Evolutionary conservation across 1,139 yeast species (phyloP).

Genomic region (Diutina neorugosa): DNA sequence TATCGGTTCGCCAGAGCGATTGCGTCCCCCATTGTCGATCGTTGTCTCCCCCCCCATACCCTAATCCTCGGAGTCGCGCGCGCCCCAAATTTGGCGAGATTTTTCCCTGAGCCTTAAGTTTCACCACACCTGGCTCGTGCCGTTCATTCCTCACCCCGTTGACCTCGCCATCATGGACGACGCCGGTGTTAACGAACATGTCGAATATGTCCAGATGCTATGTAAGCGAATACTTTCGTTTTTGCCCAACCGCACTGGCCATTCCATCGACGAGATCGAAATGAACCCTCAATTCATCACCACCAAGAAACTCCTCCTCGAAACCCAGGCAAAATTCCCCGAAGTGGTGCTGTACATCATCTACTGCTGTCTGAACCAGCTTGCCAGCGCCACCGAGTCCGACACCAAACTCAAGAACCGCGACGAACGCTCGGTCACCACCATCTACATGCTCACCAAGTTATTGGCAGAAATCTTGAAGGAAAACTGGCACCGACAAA

Average conservation of each 20-base stretch:
- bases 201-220: slow-evolving; percentile 2
- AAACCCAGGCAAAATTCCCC: background rate
- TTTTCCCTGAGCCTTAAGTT: background rate
- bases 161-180: background rate
- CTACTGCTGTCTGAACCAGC: background rate
- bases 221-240: slow-evolving; percentile 3
- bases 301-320: background rate
- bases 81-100: background rate
- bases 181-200: background rate
- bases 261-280: background rate
- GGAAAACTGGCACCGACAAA: background rate
- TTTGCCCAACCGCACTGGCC: slow-evolving; percentile 3
- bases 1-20: background rate
- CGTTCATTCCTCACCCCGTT: background rate
- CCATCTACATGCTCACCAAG: background rate
- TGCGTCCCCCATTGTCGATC: background rate
- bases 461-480: background rate
- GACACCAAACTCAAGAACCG: background rate
- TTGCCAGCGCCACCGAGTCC: background rate
- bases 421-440: slow-evolving; percentile 2
- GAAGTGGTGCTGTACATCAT: background rate
- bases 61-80: background rate
- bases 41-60: background rate
- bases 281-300: background rate
- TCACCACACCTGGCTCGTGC: background rate